phyloP scores from a whole-genome alignment of 805 yeast genomes.

The Candida saitoana region DNA sequence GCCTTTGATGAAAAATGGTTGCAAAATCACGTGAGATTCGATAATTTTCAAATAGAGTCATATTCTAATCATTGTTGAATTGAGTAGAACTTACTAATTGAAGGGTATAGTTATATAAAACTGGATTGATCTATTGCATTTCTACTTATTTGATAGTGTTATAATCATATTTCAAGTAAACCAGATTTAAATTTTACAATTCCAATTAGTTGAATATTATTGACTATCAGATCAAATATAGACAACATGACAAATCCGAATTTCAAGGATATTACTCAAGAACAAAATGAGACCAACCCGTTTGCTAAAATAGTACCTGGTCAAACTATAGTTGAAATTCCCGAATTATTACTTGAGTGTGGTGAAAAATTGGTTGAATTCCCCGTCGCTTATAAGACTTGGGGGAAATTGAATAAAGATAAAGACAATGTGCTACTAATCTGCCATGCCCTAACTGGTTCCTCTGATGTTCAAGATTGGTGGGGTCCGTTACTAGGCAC shows the following conservation, averaged over 20 bases:
- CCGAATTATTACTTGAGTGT: constrained; percentile 71
- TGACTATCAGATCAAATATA: too few relatives aligned
- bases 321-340: constrained; percentile 76
- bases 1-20: too few relatives aligned
- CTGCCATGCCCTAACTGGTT: constrained; percentile 94
- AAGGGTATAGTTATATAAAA: too few relatives aligned
- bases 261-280: constrained; percentile 39
- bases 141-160: too few relatives aligned
- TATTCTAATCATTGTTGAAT: neutral
- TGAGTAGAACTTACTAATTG: neutral
- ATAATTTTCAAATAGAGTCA: neutral
- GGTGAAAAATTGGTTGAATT: constrained; percentile 69
- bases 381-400: constrained; percentile 92
- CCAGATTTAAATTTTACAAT: too few relatives aligned
- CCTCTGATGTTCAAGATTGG: constrained; percentile 95
- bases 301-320: constrained; percentile 65
- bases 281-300: constrained; percentile 56
- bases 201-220: too few relatives aligned
- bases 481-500: constrained; percentile 95
- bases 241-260: constrained; percentile 10
- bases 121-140: too few relatives aligned
- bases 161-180: too few relatives aligned
- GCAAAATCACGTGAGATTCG: neutral
- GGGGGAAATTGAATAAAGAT: constrained; percentile 77
- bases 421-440: constrained; percentile 82